phyloP scores from a whole-genome alignment of 179 eudicot genomes.

The Carnegiea gigantea region DNA sequence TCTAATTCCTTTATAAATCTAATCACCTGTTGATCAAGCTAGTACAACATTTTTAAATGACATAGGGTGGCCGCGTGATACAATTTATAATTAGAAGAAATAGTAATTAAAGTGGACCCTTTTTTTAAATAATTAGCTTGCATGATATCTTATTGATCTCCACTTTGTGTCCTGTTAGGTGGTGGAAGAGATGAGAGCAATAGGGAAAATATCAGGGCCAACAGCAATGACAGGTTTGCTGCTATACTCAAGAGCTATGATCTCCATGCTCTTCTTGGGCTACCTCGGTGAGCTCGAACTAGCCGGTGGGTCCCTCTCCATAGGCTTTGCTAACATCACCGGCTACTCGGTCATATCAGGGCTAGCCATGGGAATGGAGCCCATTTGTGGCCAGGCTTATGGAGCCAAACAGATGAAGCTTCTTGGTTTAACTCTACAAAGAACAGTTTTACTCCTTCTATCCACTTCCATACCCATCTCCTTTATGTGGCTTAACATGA shows the following conservation, averaged over 20 bases:
- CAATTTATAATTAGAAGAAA: neutral
- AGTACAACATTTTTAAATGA: neutral
- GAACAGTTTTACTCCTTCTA: constrained; percentile 57
- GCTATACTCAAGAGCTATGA: constrained; percentile 64
- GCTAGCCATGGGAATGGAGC: constrained; percentile 78
- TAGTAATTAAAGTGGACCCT: neutral
- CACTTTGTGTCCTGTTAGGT: constrained; percentile 40
- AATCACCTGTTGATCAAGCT: neutral
- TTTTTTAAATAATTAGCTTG: neutral
- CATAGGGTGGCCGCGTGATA: neutral
- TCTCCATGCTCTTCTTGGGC: constrained; percentile 74
- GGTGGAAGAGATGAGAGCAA: constrained; percentile 71
- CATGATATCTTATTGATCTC: constrained; percentile 10
- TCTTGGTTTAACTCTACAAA: constrained; percentile 56
- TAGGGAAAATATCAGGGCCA: constrained; percentile 90
- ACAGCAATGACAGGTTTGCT: constrained; percentile 75
- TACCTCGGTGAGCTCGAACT: constrained; percentile 66
- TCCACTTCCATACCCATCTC: constrained; percentile 56
- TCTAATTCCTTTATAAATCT: too few relatives aligned
- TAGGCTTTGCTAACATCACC: constrained; percentile 73
- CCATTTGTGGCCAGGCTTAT: constrained; percentile 73
- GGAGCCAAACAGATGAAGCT: constrained; percentile 66
- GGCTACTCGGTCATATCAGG: constrained; percentile 73
- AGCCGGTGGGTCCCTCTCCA: constrained; percentile 68
- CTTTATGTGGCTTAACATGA: constrained; percentile 61